These are phyloP conservation scores for Rusavskia elegans DNA, from an alignment of 495 filamentous ascomycete genomes.

Conservation along the genomic window DNA sequence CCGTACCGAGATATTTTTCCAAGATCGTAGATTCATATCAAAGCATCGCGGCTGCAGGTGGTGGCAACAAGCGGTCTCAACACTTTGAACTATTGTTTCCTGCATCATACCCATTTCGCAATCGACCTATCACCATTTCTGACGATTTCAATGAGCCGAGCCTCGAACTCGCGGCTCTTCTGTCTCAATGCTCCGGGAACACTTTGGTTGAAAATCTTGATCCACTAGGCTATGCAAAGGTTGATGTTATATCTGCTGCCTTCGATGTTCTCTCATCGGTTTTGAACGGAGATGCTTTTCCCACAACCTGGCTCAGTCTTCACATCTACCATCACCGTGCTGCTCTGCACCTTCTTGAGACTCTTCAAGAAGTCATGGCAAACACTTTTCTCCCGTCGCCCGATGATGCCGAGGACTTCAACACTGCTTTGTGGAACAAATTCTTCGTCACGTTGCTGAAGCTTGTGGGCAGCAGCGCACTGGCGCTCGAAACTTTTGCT, in stretches of 20 bases:
- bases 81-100: conserved; percentile 65
- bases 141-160: conserved; percentile 73
- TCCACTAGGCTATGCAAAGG: conserved; percentile 36
- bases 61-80: conserved; percentile 49
- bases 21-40: conserved; percentile 85
- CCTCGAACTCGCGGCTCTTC: conserved; percentile 73
- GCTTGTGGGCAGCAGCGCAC: conserved; percentile 70
- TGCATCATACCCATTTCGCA: conserved; percentile 76
- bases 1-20: conserved; percentile 72
- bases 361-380: conserved; percentile 59
- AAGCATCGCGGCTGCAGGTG: conserved; percentile 47
- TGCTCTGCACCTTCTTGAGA: conserved; percentile 75
- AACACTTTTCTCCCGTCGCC: conserved; percentile 68
- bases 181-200: conserved; percentile 64
- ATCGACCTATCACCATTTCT: conserved; percentile 43
- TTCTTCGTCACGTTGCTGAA: conserved; percentile 84
- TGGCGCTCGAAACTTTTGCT: conserved; percentile 90
- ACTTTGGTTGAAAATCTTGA: conserved; percentile 44
- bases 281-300: conserved; percentile 78
- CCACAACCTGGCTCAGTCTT: conserved; percentile 74
- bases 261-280: conserved; percentile 80
- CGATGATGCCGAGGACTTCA: conserved; percentile 84
- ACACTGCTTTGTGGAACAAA: conserved; percentile 82
- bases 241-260: conserved; percentile 54
- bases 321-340: conserved; percentile 93